Evolutionary conservation across 1,284 basidiomycete genomes (phyloP), one percentile per base, ranked within the genome.

Genomic region (Tilletia caries): DNA sequence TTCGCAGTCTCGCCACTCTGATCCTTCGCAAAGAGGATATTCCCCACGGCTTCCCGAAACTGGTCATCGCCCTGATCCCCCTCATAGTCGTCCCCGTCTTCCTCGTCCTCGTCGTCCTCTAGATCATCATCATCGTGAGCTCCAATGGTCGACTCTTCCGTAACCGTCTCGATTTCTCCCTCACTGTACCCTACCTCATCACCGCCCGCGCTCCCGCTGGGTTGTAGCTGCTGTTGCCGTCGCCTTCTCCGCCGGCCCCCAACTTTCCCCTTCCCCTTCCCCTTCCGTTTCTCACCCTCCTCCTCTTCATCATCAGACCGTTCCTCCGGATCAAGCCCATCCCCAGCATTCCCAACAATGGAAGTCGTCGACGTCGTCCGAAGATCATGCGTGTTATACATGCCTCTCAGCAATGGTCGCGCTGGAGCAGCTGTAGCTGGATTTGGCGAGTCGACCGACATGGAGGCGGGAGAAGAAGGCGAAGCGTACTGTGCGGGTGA

Each of bases 11-110:
- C 84, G 82, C 90, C 87, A 1, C 74, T 69, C 52, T 84, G 85
- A 46, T 83, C 79, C 25, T 89, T 87, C 68, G 87, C 87, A 76
- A 92, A 93, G 82, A 89, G 86, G 29, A 91, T 86, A 79, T 93
- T 93, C 65, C 86, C 86, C 32, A 71, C 65, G 5, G 68, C 60
- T n/a, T 75, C 73, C 10, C 33, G n/a, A 60, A 37, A 48, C 23
- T 68, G 32, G 27, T 68, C 60, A n/a, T 50, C 62, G 13, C 54
- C 54, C 15, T 43, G 67, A 13, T 67, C 66, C 10, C n/a, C 64
- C 6, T 32, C 58, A 44, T 32, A 15, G 2, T 48, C 10, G 5
- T 54, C 41, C 60, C 33, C 50, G 23, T 54, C 32, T 25, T 29
- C 62, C 13, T 33, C 34, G 20, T 70, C 25, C 41, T 67, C 41